A percentile compares a stretch with the other conserved stretches of the same genome.
phyloP scores from a whole-genome alignment of 164 flowering plant genomes.

The Warburgia ugandensis region DNA sequence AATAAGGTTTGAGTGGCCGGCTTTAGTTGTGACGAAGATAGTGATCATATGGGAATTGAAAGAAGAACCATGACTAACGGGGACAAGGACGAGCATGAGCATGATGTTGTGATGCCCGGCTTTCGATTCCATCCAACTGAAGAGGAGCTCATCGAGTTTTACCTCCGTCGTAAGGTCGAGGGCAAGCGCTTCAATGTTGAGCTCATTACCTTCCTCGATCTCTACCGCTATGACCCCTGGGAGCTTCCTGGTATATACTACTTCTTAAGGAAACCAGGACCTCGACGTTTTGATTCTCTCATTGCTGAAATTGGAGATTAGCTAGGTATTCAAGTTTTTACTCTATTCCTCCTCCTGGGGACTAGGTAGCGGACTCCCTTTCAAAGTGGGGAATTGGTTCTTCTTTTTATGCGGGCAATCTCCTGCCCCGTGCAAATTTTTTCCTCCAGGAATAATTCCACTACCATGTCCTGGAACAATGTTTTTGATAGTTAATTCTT shows the following conservation, averaged over 20 bases:
- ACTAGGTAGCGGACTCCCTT: no score
- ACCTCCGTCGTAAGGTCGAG: conserved; percentile 96
- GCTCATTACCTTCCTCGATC: conserved; percentile 87
- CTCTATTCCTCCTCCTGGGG: no score
- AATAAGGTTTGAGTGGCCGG: no score
- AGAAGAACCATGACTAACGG: conserved; percentile 21
- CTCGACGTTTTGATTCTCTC: no score
- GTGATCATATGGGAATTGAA: conserved; percentile 58
- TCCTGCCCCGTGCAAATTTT: no score
- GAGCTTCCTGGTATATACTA: conserved; percentile 78
- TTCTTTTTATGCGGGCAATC: no score
- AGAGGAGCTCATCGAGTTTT: conserved; percentile 92
- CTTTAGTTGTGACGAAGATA: no score
- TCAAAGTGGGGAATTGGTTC: no score
- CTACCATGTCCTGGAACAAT: no score
- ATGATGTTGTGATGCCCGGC: conserved; percentile 95
- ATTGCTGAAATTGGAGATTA: not conserved
- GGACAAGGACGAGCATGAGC: conserved; percentile 51
- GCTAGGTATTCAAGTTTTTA: not conserved
- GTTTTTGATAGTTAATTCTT: no score
- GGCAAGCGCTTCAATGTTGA: conserved; percentile 90
- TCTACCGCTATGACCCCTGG: conserved; percentile 97
- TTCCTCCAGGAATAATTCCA: no score
- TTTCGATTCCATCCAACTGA: conserved; percentile 97
- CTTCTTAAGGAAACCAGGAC: not conserved